phyloP scores from a whole-genome alignment of 352 stramenopile species.

The Globisporangium polare region DNA sequence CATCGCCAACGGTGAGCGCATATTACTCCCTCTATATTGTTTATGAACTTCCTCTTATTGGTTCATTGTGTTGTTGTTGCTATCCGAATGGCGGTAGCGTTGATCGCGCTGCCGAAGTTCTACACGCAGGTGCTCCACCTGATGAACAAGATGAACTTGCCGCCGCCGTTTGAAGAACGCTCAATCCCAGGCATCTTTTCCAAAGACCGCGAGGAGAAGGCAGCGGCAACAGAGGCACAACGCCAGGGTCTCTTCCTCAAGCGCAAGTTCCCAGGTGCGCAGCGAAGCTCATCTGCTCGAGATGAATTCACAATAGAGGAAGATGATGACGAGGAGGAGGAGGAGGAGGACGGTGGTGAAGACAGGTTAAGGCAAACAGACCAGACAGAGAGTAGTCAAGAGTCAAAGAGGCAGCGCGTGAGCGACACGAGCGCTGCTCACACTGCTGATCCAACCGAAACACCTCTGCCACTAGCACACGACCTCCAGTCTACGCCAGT shows the following conservation, averaged over 20 bases:
- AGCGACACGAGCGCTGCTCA: background rate
- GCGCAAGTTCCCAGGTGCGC: constrained; percentile 13
- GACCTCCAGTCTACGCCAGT: background rate
- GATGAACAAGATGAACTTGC: constrained; percentile 93
- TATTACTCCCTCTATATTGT: background rate
- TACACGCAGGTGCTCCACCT: constrained; percentile 90
- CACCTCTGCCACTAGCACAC: background rate
- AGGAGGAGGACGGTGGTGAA: constrained; percentile 6
- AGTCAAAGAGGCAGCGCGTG: constrained; percentile 7
- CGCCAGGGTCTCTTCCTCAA: constrained; percentile 16
- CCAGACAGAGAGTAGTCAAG: background rate
- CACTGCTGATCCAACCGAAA: background rate
- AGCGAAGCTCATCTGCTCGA: constrained; percentile 5
- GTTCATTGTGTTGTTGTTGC: background rate
- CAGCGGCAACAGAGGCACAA: background rate
- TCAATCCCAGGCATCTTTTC: constrained; percentile 70
- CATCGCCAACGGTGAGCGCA: constrained; percentile 75
- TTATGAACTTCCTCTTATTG: too few relatives aligned
- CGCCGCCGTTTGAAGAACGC: constrained; percentile 66
- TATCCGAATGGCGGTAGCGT: constrained; percentile 29
- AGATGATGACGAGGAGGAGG: constrained; percentile 25
- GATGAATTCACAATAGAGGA: constrained; percentile 33
- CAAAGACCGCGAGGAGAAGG: constrained; percentile 13
- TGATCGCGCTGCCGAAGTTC: constrained; percentile 83
- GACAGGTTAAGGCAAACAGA: background rate